Evolutionary conservation across 257 asterid genomes (phyloP).

Genomic region (Gynochthodes officinalis): DNA sequence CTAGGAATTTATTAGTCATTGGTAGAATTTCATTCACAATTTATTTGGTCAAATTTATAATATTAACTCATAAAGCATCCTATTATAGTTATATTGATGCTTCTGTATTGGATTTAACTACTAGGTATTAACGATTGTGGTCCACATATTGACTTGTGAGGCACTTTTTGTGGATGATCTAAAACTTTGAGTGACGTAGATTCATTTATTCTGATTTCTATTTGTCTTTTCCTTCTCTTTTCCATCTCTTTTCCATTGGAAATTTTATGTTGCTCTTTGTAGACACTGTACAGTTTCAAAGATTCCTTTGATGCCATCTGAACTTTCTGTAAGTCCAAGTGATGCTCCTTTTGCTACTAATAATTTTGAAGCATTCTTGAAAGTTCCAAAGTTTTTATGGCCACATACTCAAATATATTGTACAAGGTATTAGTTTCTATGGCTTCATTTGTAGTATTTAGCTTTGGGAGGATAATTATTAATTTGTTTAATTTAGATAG

Average conservation of each 20-base stretch:
- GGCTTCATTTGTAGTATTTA: background rate
- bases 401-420: conserved; percentile 94
- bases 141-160: background rate
- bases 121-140: background rate
- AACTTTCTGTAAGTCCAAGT: conserved; percentile 70
- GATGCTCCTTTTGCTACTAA: conserved; percentile 92
- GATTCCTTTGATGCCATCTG: conserved; percentile 14
- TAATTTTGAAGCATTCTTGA: conserved; percentile 91
- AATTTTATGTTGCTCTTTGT: background rate
- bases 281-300: background rate
- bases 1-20: background rate
- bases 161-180: background rate
- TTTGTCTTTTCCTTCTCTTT: background rate
- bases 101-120: background rate
- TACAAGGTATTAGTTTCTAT: conserved; percentile 59
- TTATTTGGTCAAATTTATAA: background rate
- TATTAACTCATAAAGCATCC: background rate
- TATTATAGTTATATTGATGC: background rate
- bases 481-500: background rate
- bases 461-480: background rate
- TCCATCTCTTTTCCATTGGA: background rate
- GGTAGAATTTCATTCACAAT: background rate
- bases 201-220: background rate
- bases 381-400: conserved; percentile 89
- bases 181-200: background rate